Conservation (phyloP, 768 basidiomycete species). For the Mycena capillaripes region DNA sequence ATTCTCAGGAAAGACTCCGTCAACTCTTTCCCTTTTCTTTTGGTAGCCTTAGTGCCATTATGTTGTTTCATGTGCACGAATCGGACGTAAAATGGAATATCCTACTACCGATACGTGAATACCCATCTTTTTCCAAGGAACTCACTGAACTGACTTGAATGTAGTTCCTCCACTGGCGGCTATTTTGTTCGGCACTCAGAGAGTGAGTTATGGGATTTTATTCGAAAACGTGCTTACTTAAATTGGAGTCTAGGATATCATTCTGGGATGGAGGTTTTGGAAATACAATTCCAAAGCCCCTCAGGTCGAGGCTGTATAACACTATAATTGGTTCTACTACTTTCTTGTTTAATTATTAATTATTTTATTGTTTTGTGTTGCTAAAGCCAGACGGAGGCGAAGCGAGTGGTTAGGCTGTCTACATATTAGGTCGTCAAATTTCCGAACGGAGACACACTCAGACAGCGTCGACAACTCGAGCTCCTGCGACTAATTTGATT, state of each 20-base stretch:
- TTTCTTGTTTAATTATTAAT: too few species aligned
- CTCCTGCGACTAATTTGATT: too few species aligned
- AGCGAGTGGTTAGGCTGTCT: too few species aligned
- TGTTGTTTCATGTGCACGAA: constrained; percentile 21
- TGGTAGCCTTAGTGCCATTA: constrained; percentile 4
- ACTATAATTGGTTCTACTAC: too few species aligned
- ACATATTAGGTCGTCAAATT: too few species aligned
- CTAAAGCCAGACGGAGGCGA: too few species aligned
- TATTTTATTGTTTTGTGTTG: too few species aligned
- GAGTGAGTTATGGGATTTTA: constrained; percentile 9
- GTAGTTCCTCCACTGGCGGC: constrained; percentile 38
- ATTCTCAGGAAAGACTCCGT: background rate
- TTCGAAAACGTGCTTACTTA: background rate
- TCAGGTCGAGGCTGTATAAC: constrained; percentile 10
- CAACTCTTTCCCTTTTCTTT: background rate
- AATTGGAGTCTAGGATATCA: constrained; percentile 11
- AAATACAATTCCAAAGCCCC: constrained; percentile 10
- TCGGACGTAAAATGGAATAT: constrained; percentile 34
- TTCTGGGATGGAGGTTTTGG: constrained; percentile 28
- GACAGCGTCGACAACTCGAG: too few species aligned
- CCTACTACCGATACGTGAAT: constrained; percentile 30
- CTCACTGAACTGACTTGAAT: background rate
- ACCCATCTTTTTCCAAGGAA: background rate
- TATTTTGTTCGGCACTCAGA: constrained; percentile 40
- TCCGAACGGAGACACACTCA: too few species aligned